Evolutionary conservation across 2,329 filamentous ascomycete species (phyloP).

Genomic region (Cladophialophora chaetospira): DNA sequence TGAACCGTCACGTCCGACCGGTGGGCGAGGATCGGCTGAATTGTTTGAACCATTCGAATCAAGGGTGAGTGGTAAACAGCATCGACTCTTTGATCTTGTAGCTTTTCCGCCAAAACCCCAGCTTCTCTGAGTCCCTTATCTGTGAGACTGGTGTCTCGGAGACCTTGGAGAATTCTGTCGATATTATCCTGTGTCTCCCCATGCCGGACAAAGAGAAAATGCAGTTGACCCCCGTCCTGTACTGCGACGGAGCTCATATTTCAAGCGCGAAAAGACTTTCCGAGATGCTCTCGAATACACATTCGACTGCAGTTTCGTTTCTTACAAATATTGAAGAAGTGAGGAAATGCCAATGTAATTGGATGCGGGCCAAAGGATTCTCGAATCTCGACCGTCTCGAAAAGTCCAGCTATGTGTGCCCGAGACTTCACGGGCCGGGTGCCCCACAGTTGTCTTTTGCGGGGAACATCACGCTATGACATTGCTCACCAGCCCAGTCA

Average conservation of each 20-base stretch:
- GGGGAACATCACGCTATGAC: too few relatives aligned
- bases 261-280: neutral
- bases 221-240: slow-evolving; percentile 2
- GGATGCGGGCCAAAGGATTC: neutral
- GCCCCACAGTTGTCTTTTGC: neutral
- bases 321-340: too few relatives aligned
- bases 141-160: slow-evolving; percentile 22
- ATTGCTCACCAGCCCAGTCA: neutral
- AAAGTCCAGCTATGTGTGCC: neutral
- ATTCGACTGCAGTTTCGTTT: too few relatives aligned
- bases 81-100: slow-evolving; percentile 33
- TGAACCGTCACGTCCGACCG: slow-evolving; percentile 2
- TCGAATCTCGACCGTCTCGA: neutral
- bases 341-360: too few relatives aligned
- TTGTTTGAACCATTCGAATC: slow-evolving; percentile 20
- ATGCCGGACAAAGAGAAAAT: slow-evolving; percentile 27
- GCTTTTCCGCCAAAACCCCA: slow-evolving; percentile 10
- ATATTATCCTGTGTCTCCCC: slow-evolving; percentile 29
- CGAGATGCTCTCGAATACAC: too few relatives aligned
- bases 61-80: slow-evolving; percentile 31
- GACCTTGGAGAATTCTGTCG: slow-evolving; percentile 19
- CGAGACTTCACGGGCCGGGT: neutral
- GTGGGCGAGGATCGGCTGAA: slow-evolving; percentile 16
- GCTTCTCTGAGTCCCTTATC: slow-evolving; percentile 23
- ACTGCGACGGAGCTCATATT: neutral